Evolutionary conservation across 2,329 filamentous ascomycete genomes (phyloP), one percentile per base, ranked within the genome.

Genomic region (Cladobotryum protrusum): DNA sequence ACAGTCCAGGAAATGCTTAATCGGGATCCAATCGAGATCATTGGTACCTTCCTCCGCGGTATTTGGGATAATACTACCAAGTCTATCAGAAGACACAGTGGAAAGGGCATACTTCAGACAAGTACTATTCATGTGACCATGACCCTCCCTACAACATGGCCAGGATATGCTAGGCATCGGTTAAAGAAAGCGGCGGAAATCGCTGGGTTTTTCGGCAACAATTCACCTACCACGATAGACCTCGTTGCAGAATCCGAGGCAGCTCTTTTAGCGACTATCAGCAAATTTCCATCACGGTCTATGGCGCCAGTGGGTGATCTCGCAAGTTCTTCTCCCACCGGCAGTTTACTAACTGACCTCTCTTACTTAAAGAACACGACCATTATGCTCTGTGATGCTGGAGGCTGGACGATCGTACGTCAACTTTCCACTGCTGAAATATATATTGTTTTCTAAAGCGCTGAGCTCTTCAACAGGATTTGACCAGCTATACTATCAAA

Each of bases 101-200:
- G n/a, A n/a, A n/a, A n/a, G n/a, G n/a, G n/a, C n/a, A n/a, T n/a
- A n/a, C 0, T 66, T 1, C 53, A 59, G 0, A 47, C 47, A n/a
- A 49, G 56, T 5, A 59, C 29, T 0, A 59, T 72, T 14, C 62
- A 67, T 14, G 57, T 74, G 4, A 62, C 72, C 3, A 52, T 71
- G 4, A 73, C 72, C 0, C 24, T 74, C 0, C 71, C 72, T 1
- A 71, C 72, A 0, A 72, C 73, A 11, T 74, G 72, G 71, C 64
- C 66, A 0, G 55, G 63, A 0, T 69, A 69, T 40, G 64, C 66
- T 3, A 60, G 62, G 3, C 12, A 47, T 0, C 48, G 60, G 0
- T 73, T 74, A 71, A 52, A 57, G 0, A 43, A 61, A 1, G 71
- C 69, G 0, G 61, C 61, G 0, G 33, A 50, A 0, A 12, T 43